Percentiles rank a stretch among this genome's conserved stretches.
Conservation (phyloP, 352 stramenopile species). For the Sclerospora graminicola region DNA sequence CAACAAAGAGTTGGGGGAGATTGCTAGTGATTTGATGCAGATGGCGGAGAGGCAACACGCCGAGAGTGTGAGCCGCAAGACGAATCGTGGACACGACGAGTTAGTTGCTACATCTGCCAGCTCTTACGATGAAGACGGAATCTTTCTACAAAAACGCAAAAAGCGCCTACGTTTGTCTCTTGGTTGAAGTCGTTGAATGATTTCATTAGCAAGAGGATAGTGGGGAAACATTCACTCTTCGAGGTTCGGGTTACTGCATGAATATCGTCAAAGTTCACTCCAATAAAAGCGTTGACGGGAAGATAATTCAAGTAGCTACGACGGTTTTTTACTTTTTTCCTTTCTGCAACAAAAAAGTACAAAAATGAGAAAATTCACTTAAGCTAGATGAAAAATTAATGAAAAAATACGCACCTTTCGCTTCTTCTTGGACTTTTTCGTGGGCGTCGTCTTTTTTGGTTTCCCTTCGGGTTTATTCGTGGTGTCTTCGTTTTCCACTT, state of each 20-base stretch:
- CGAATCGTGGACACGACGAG: constrained; percentile 12
- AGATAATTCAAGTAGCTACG: constrained; percentile 14
- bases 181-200: constrained; percentile 15
- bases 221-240: constrained; percentile 5
- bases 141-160: constrained; percentile 29
- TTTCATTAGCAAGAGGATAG: constrained; percentile 11
- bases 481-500: constrained; percentile 9
- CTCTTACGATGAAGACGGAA: constrained; percentile 17
- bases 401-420: constrained; percentile 34
- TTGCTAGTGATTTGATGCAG: constrained; percentile 57
- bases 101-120: constrained; percentile 1
- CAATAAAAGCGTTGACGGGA: not conserved
- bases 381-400: not conserved
- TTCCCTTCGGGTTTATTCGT: constrained; percentile 20
- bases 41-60: constrained; percentile 50
- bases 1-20: constrained; percentile 44
- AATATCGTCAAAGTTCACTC: constrained; percentile 5
- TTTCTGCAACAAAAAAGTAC: constrained; percentile 20
- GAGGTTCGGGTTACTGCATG: constrained; percentile 12
- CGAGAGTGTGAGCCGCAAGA: constrained; percentile 16
- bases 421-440: constrained; percentile 63
- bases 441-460: constrained; percentile 22
- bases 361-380: no score
- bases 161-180: constrained; percentile 33
- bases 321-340: constrained; percentile 25